Base-by-base conservation (phyloP, 2,329 filamentous ascomycete genomes). In the Pezicula neosporulosa region DNA sequence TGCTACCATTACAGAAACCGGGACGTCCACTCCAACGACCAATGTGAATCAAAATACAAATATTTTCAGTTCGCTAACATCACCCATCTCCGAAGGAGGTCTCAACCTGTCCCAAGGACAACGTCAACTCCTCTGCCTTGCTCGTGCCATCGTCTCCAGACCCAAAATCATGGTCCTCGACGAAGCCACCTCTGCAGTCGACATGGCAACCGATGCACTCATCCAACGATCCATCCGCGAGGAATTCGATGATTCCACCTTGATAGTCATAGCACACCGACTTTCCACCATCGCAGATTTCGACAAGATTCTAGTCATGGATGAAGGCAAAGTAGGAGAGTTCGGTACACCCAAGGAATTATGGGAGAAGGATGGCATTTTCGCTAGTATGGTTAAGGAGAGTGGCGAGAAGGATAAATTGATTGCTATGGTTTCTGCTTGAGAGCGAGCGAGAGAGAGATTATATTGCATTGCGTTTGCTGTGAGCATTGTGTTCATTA, bases 91-190 rank as follows among this genome's bases (percentile, higher is more conserved):
- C 3, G 86, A 90, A 66, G 86, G 85, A 16, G 87, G 87, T 0
- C 77, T 87, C 4, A 91, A 90, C 64, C 75, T 90, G 16, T 89
- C 85, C 0, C 87, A 90, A 64, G 87, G 87, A 27, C 87, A 91
- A 67, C 79, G 87, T 3, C 87, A 91, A 67, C 82, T 90, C 0
- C 78, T 91, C 36, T 90, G 86, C 61, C 80, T 90, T 4, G 87
- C 87, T 1, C 83, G 83, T 47, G 87, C 84, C 47, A 89, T 90
- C 58, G 82, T 90, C 21, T 77, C 82, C 0, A 78, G 84, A 0
- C 87, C 88, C 3, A 86, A 87, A 63, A 83, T 93, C 60, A 87
- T 93, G 80, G 82, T 92, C 1, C 77, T 92, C 1, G 88, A 93
- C 64, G 88, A 92, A 70, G 88, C 89, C 0, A 93, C 89, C 0